Percentiles rank a stretch among this genome's conserved stretches.
phyloP scores from a whole-genome alignment of 169 alveolate species.

The Cystoisospora suis region DNA sequence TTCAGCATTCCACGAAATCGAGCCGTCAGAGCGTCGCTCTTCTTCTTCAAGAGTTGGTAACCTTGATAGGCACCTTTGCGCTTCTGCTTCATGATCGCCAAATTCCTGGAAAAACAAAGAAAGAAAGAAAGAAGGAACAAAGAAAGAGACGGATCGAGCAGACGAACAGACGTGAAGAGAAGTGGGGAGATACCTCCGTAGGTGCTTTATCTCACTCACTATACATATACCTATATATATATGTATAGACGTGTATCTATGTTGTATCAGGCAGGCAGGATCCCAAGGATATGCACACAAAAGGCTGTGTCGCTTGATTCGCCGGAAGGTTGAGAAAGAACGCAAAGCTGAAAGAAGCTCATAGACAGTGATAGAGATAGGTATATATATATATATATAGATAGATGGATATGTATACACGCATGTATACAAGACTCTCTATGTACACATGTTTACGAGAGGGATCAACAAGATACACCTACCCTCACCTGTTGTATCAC shows the following conservation, averaged over 20 bases:
- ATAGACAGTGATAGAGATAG: background rate
- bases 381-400: background rate
- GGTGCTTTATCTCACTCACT: too few relatives aligned
- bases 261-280: background rate
- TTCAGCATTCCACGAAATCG: slow-evolving; percentile 85
- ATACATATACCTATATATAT: background rate
- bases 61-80: slow-evolving; percentile 90
- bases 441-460: background rate
- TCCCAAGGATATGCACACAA: background rate
- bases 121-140: background rate
- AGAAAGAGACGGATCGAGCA: background rate
- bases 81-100: slow-evolving; percentile 72
- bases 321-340: background rate
- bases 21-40: slow-evolving; percentile 90
- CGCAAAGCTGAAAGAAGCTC: background rate
- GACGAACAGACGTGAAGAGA: too few relatives aligned
- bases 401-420: too few relatives aligned
- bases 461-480: too few relatives aligned
- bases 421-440: background rate
- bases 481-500: too few relatives aligned
- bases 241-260: background rate
- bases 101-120: slow-evolving; percentile 66
- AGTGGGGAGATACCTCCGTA: too few relatives aligned
- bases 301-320: background rate
- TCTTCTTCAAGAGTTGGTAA: slow-evolving; percentile 85